Percentiles rank a stretch among this genome's conserved stretches.
Evolutionary conservation across 2,329 filamentous ascomycete species (phyloP).

Genomic region (Karstenula rhodostoma): DNA sequence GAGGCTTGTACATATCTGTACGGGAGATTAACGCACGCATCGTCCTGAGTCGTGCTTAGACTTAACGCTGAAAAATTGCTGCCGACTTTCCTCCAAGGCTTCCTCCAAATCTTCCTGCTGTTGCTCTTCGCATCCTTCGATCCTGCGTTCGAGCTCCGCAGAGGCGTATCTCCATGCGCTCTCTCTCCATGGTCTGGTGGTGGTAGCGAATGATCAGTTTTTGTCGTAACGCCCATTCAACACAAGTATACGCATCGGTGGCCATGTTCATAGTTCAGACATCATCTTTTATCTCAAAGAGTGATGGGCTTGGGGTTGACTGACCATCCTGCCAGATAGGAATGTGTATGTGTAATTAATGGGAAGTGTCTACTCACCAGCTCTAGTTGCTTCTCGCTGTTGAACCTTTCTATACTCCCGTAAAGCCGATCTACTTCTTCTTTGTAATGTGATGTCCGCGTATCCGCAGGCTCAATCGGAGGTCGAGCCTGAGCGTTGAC

Average conservation of each 20-base stretch:
- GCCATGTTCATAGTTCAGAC: not conserved
- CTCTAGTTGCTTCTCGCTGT: not conserved
- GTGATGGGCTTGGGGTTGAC: too few species aligned
- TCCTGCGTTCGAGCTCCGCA: not conserved
- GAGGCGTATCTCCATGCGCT: not conserved
- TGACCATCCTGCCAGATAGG: not conserved
- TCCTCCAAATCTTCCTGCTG: conserved; percentile 3
- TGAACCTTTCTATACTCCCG: conserved; percentile 1
- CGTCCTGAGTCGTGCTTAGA: too few species aligned
- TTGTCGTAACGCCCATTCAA: not conserved
- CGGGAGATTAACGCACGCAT: not conserved
- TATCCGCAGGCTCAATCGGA: not conserved
- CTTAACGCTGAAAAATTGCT: conserved; percentile 18
- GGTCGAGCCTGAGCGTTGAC: not conserved
- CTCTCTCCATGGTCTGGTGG: not conserved
- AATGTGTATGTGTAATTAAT: too few species aligned
- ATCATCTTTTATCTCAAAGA: not conserved
- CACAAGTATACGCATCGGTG: not conserved
- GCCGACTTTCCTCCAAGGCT: not conserved
- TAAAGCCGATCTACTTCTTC: conserved; percentile 1
- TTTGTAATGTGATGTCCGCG: not conserved
- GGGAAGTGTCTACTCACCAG: not conserved
- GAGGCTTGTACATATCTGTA: conserved; percentile 16
- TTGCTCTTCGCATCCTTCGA: not conserved
- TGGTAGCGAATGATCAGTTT: not conserved